Evolutionary conservation across 129 eudicot species (phyloP).

Genomic region (Lactuca saligna): DNA sequence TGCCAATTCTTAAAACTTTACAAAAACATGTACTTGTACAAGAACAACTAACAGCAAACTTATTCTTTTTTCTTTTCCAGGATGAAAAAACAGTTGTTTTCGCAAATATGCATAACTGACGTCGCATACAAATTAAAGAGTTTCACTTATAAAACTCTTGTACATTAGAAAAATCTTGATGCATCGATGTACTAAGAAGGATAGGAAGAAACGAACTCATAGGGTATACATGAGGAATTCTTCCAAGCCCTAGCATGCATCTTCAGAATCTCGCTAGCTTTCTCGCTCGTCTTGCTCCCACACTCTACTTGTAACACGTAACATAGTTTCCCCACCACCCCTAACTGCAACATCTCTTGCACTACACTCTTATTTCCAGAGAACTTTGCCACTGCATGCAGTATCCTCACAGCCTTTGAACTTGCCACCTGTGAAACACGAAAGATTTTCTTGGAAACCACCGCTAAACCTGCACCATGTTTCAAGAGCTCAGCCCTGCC

Average conservation of each 20-base stretch:
- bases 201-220: conserved; percentile 34
- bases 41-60: no score
- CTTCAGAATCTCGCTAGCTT: conserved; percentile 55
- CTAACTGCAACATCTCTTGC: conserved; percentile 68
- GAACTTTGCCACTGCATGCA: conserved; percentile 42
- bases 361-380: conserved; percentile 43
- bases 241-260: conserved; percentile 60
- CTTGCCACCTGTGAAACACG: conserved; percentile 55
- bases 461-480: conserved; percentile 67
- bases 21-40: no score
- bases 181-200: conserved; percentile 27
- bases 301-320: conserved; percentile 51
- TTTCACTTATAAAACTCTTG: not conserved
- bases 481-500: conserved; percentile 56
- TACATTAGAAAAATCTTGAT: conserved; percentile 11
- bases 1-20: no score
- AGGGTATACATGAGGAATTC: conserved; percentile 55
- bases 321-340: conserved; percentile 62
- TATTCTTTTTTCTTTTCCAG: no score
- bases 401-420: conserved; percentile 50
- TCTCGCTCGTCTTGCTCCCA: conserved; percentile 54
- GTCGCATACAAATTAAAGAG: not conserved
- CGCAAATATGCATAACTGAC: not conserved
- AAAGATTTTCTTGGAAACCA: conserved; percentile 65
- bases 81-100: not conserved